Evolutionary conservation across 1,284 basidiomycete genomes (phyloP), one percentile per base, ranked within the genome.

Genomic region (Erythrobasidium hasegawianum): DNA sequence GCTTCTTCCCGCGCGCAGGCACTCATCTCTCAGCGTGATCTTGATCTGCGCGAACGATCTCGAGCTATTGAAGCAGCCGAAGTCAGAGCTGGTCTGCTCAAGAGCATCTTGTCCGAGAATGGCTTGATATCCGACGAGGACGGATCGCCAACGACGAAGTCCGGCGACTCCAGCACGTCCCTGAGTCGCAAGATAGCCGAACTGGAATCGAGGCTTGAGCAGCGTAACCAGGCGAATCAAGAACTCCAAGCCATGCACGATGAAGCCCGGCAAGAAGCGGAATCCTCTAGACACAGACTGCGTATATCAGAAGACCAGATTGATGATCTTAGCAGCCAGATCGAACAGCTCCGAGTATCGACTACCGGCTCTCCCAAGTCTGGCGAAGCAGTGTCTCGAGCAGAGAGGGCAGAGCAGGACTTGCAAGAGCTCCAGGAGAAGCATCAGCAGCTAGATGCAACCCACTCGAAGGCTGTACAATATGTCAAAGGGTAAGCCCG

Each of bases 81-180:
- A 69, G 81, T 94, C 69, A 89, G 90, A 71, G 80, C 90, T 69
- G 84, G 83, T 39, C 87, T 92, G 80, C 81, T 98, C 68, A 86
- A 90, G 64, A 89, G 86, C 74, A 87, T 96, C 75, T 83, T 97
- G 59, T 85, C 86, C 47, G 96, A 98, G 74, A 88, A 91, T 73
- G 93, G 91, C 9, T 83, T 96, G 58, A 82, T 82, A 29, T 79
- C 87, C 26, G 86, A 88, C 69, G 87, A 89, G 41, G 75, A 86
- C 14, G 76, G 79, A 27, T 80, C 64, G 50, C 64, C 67, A 18
- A 41, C 81, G 81, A 16, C 74, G 89, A 55, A 55, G 70, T 72
- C 29, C 22, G 69, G 70, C 55, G 73, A 75, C 50, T 57, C 47
- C 20, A 41, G 59, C 68, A 3, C 68, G 71, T 27, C 66, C 72